Evolutionary conservation across 1,284 basidiomycete species (phyloP).

Genomic region (Microbotryum lychnidis-dioicae): DNA sequence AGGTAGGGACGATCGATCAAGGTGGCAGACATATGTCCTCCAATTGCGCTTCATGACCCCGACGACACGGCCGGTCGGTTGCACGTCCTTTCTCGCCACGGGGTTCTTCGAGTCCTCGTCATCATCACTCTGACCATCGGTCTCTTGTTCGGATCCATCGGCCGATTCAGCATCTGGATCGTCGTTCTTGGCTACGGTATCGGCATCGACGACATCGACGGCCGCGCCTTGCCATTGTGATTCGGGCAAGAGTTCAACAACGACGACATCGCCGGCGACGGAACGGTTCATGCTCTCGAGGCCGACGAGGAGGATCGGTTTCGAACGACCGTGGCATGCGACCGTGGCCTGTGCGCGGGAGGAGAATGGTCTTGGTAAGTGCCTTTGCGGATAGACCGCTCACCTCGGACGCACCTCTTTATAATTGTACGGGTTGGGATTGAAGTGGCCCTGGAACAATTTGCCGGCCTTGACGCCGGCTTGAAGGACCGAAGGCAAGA

Average conservation of each 20-base stretch:
- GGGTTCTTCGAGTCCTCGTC: slow-evolving; percentile 3
- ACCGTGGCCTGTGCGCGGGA: slow-evolving; percentile 60
- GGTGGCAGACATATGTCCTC: slow-evolving; percentile 87
- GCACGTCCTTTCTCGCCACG: slow-evolving; percentile 43
- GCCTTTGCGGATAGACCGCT: not conserved
- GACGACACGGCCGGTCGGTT: slow-evolving; percentile 86
- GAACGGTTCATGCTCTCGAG: slow-evolving; percentile 92
- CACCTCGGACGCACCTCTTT: slow-evolving; percentile 55
- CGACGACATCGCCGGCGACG: slow-evolving; percentile 88
- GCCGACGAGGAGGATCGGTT: slow-evolving; percentile 77
- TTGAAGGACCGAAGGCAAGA: slow-evolving; percentile 61
- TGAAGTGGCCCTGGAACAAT: slow-evolving; percentile 87
- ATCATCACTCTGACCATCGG: slow-evolving; percentile 48
- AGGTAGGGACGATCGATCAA: slow-evolving; percentile 79
- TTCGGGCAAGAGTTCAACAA: slow-evolving; percentile 78
- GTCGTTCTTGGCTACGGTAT: slow-evolving; percentile 70
- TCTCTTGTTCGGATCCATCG: slow-evolving; percentile 41
- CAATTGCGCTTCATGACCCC: slow-evolving; percentile 93
- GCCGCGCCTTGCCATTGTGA: slow-evolving; percentile 87
- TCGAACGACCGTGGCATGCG: slow-evolving; percentile 59
- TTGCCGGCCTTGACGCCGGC: slow-evolving; percentile 80
- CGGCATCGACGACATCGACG: slow-evolving; percentile 89
- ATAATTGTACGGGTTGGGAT: slow-evolving; percentile 92
- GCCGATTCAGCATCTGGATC: slow-evolving; percentile 65
- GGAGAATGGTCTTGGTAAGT: not conserved